Percentiles rank a stretch among this genome's conserved stretches.
phyloP scores from a whole-genome alignment of 176 grass and related monocot genomes.

The Oryza nivara region DNA sequence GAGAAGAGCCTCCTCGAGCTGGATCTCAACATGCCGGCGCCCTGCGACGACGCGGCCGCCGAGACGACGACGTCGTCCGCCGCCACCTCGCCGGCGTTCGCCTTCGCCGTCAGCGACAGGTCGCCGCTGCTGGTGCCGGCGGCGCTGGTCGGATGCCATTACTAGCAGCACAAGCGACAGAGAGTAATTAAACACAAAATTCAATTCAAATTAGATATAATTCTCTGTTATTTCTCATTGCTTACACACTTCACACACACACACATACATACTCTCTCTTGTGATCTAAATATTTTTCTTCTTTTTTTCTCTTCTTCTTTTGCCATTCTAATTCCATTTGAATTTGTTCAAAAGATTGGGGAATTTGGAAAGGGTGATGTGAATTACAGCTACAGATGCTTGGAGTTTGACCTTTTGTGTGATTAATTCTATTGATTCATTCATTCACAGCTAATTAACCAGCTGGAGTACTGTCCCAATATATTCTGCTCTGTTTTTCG shows the following conservation, averaged over 20 bases:
- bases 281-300: slow-evolving; percentile 31
- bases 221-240: slow-evolving; percentile 8
- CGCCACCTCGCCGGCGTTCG: slow-evolving; percentile 18
- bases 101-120: slow-evolving; percentile 16
- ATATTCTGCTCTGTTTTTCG: background rate
- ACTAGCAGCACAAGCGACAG: slow-evolving; percentile 41
- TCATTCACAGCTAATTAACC: background rate
- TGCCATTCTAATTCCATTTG: slow-evolving; percentile 29
- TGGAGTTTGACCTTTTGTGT: slow-evolving; percentile 20
- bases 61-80: background rate
- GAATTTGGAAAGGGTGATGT: slow-evolving; percentile 49
- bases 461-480: background rate
- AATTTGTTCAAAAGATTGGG: slow-evolving; percentile 48
- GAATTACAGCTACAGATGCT: slow-evolving; percentile 42
- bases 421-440: slow-evolving; percentile 48
- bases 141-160: slow-evolving; percentile 85
- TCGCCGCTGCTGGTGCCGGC: slow-evolving; percentile 47
- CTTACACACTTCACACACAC: slow-evolving; percentile 11
- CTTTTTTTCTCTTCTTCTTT: slow-evolving; percentile 5
- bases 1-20: slow-evolving; percentile 69
- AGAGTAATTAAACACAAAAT: slow-evolving; percentile 1
- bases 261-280: slow-evolving; percentile 1
- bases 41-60: slow-evolving; percentile 16
- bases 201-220: slow-evolving; percentile 8
- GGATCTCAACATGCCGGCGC: slow-evolving; percentile 90